Evolutionary conservation across 2,329 filamentous ascomycete species (phyloP).

Genomic region (Pezizomycotina sp.): DNA sequence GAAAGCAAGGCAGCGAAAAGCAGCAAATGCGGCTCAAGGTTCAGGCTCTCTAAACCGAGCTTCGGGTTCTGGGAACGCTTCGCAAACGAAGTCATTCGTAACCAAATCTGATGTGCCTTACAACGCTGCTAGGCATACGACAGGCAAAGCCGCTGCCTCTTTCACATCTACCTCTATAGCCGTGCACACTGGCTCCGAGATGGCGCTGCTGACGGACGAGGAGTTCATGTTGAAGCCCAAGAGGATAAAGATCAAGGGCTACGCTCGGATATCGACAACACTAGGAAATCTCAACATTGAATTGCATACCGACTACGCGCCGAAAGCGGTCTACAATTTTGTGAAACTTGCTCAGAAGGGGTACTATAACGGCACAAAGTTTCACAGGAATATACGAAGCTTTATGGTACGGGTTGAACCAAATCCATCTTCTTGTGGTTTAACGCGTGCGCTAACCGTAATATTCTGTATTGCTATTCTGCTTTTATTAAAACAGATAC

Average conservation of each 20-base stretch:
- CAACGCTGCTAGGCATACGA: constrained; percentile 82
- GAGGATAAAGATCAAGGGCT: constrained; percentile 76
- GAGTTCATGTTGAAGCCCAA: constrained; percentile 91
- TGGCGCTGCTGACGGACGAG: constrained; percentile 76
- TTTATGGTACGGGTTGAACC: constrained; percentile 50
- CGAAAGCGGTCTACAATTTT: constrained; percentile 95
- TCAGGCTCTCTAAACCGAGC: constrained; percentile 33
- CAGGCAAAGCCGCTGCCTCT: constrained; percentile 75
- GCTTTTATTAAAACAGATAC: constrained; percentile 38
- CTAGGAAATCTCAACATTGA: constrained; percentile 75
- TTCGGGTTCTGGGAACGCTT: constrained; percentile 1
- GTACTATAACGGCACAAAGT: constrained; percentile 69
- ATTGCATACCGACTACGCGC: constrained; percentile 76
- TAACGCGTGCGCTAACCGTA: background rate
- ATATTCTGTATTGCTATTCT: background rate
- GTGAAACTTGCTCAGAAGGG: constrained; percentile 71
- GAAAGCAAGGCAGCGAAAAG: constrained; percentile 46
- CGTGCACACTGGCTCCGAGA: constrained; percentile 72
- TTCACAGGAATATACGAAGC: constrained; percentile 84
- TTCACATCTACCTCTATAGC: constrained; percentile 92
- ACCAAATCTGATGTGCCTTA: constrained; percentile 37
- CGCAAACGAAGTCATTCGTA: constrained; percentile 1
- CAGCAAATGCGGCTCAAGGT: constrained; percentile 24
- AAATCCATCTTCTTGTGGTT: background rate
- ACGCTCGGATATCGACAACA: constrained; percentile 75